Base-by-base conservation (phyloP, 192 early-diverging fungal species). In the Umbelopsis isabellina region DNA sequence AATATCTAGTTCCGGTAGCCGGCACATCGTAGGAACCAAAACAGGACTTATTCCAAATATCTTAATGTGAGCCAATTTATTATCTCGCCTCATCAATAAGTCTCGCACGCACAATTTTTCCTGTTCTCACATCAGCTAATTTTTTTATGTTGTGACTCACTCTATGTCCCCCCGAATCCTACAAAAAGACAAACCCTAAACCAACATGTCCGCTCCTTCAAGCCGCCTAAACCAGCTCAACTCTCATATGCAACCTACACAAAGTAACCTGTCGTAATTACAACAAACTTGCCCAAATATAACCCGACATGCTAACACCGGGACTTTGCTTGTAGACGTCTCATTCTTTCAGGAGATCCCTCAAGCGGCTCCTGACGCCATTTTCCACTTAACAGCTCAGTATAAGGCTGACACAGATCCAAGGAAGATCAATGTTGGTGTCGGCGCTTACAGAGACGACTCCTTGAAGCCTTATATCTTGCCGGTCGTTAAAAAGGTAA, bases 371-470 rank as follows among this genome's bases (percentile, higher is more conserved):
- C 89, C 92, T 45, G 97, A 99, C 75, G 84, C 91, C 65, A 99
- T 99, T 76, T 93, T 99, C 72, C 83, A 93, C 72, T 82, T 99
- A 16, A 93, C 93, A 25, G 94, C 92, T 22, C 77, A 83, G 44
- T 96, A 90, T 81, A 90, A 90, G 79, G 91, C 91, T 44, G 96
- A 98, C 74, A 75, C 85, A 3, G 78, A 90, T 75, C 80, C 88
- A 51, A 73, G 85, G 55, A 98, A 97, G 83, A 90, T 99, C 27
- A 98, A 97, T 79, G 77, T 99, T 22, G 93, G 95, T 73, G 94
- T 99, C 7, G 97, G 97, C 64, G 97, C 97, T 16, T 99, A 97
- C 83, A 87, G 97, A 66, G 92, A 92, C 73, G 89, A 97, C 72
- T 75, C 91, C 4, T 92, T 95, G 71, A 94, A 97, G 82, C 97